Conservation (phyloP, 2,329 filamentous ascomycete genomes). For the Paramyrothecium roridum region DNA sequence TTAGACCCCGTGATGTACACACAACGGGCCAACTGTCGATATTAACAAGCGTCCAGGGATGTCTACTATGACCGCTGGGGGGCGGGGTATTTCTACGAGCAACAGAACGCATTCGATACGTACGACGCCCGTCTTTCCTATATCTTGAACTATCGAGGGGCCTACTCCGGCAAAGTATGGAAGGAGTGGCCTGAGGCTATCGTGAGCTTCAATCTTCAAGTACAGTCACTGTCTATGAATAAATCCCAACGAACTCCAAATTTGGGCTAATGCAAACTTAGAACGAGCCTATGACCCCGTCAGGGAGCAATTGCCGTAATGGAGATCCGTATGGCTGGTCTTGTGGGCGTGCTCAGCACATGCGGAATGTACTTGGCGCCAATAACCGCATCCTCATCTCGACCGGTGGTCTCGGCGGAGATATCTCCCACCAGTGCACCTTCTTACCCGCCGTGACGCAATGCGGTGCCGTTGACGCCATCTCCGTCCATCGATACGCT, state of each 20-base stretch:
- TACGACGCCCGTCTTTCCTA: conserved; percentile 24
- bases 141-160: conserved; percentile 27
- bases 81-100: conserved; percentile 21
- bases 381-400: conserved; percentile 23
- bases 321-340: conserved; percentile 14
- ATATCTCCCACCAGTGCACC: conserved; percentile 23
- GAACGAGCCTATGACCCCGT: too few relatives aligned
- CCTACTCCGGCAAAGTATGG: conserved; percentile 24
- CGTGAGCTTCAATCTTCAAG: conserved; percentile 27
- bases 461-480: conserved; percentile 21
- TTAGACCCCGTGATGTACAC: neutral
- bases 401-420: conserved; percentile 26
- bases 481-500: too few relatives aligned
- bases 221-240: too few relatives aligned
- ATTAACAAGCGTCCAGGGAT: neutral
- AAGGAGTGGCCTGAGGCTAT: conserved; percentile 27
- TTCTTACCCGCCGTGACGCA: conserved; percentile 19
- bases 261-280: too few relatives aligned
- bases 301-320: too few relatives aligned
- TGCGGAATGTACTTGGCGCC: conserved; percentile 18
- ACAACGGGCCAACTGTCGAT: neutral
- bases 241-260: too few relatives aligned
- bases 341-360: conserved; percentile 22
- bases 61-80: conserved; percentile 13
- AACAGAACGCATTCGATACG: conserved; percentile 21